Conservation (phyloP, 2,329 filamentous ascomycete species). For the Ceratocystiopsis brevicomis region DNA sequence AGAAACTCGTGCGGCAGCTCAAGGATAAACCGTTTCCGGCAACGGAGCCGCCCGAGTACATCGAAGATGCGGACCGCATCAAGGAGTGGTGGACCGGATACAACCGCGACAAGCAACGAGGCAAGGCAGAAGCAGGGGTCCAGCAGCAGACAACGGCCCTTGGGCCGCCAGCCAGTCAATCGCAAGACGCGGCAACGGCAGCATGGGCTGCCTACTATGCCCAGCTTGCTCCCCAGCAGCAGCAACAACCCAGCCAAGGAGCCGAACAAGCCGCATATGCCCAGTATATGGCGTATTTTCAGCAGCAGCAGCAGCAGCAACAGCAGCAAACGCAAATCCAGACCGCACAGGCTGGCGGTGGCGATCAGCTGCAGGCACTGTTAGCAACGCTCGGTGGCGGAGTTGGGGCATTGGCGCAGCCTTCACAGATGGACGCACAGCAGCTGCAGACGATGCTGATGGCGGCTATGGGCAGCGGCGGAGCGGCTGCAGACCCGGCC, state of each 20-base stretch:
- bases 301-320: slow-evolving; percentile 9
- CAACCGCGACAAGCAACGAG: slow-evolving; percentile 15
- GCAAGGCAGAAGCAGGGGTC: slow-evolving; percentile 17
- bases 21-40: slow-evolving; percentile 29
- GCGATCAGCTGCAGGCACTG: slow-evolving; percentile 9
- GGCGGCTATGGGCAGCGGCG: slow-evolving; percentile 2
- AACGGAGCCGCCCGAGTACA: slow-evolving; percentile 32
- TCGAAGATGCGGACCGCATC: slow-evolving; percentile 26
- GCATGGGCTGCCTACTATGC: slow-evolving; percentile 24
- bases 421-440: neutral
- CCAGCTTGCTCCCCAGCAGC: slow-evolving; percentile 14
- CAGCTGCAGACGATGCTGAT: slow-evolving; percentile 8
- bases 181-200: slow-evolving; percentile 13
- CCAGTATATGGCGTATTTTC: slow-evolving; percentile 15
- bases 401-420: neutral
- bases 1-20: slow-evolving; percentile 22
- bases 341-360: neutral
- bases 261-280: too few species aligned
- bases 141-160: neutral
- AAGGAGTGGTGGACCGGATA: slow-evolving; percentile 35
- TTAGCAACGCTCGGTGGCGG: slow-evolving; percentile 6
- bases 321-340: slow-evolving; percentile 2
- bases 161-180: slow-evolving; percentile 7
- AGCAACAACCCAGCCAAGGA: neutral
- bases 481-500: neutral